Evolutionary conservation across 768 basidiomycete genomes (phyloP).

Genomic region (Favolaschia claudopus): DNA sequence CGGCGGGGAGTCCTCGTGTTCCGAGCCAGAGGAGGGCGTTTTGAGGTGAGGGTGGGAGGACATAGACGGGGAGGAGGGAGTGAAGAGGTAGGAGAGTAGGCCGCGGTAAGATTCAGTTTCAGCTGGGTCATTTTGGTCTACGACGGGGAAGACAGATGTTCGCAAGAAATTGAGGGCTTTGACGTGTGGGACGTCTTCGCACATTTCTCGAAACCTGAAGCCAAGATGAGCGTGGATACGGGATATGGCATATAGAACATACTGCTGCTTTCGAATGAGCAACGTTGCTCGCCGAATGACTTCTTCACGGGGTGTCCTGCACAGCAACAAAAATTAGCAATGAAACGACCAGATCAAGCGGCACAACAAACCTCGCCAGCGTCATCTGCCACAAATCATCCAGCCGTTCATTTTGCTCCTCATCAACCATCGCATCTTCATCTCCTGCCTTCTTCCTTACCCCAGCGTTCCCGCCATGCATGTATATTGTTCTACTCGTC

Average conservation of each 20-base stretch:
- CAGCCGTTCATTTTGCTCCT: conserved; percentile 56
- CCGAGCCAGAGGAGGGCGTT: conserved; percentile 16
- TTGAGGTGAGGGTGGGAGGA: conserved; percentile 28
- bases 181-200: conserved; percentile 64
- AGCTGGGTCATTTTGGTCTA: conserved; percentile 69
- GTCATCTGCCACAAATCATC: conserved; percentile 85
- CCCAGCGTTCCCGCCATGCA: conserved; percentile 84
- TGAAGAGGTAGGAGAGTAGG: conserved; percentile 69
- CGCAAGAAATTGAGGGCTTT: conserved; percentile 78
- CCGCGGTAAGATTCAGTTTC: conserved; percentile 71
- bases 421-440: conserved; percentile 24
- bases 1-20: conserved; percentile 44
- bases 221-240: neutral
- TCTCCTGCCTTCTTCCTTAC: conserved; percentile 27
- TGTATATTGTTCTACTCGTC: conserved; percentile 58
- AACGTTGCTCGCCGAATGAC: conserved; percentile 70
- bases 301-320: conserved; percentile 68
- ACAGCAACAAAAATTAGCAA: neutral
- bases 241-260: conserved; percentile 32
- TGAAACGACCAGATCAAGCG: neutral
- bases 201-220: conserved; percentile 82
- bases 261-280: conserved; percentile 78
- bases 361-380: conserved; percentile 60
- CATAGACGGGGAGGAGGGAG: conserved; percentile 39
- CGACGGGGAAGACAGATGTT: conserved; percentile 71